Base-by-base conservation (phyloP, 2,329 filamentous ascomycete genomes). In the Penicillium frequentans region DNA sequence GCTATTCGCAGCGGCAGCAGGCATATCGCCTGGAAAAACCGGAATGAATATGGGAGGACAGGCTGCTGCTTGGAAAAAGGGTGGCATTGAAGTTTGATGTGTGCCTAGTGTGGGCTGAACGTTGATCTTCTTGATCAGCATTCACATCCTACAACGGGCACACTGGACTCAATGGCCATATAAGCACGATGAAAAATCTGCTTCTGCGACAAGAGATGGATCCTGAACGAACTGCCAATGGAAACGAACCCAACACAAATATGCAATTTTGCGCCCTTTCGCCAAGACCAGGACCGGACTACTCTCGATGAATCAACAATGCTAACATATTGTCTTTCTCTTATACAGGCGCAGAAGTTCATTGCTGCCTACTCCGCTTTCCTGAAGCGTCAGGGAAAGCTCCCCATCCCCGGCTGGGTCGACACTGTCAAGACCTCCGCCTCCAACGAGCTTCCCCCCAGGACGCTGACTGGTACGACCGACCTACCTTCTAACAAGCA, bases 341-440 rank as follows among this genome's bases (percentile, higher is more conserved):
- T 37, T 52, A 13, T 63, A 71, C 67, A 84, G 82, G 84, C 85
- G 73, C 84, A 86, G 77, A 87, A 87, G 79, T 88, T 88, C 82
- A 87, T 88, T 75, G 75, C 77, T 68, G 82, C 84, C 72, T 88
- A 88, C 78, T 84, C 86, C 70, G 84, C 83, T 65, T 88, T 88
- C 82, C 76, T 88, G 80, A 88, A 88, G 83, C 82, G 85, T 75
- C 86, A 88, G 79, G 86, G 86, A 73, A 87, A 87, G 80, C 84
- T 88, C 64, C 85, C 84, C 73, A 87, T 88, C 72, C 86, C 86
- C 79, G 85, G 61, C 60, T 68, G 93, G 93, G 93, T 97, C 80
- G 95, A 99, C 80, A 97, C 93, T 76, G 95, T 98, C 84, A 99
- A 99, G 90, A 97, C 93, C 72, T 93, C 91, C 75, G 86, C 89